Evolutionary conservation across 352 stramenopile genomes (phyloP).

Genomic region (Phytophthora melonis): DNA sequence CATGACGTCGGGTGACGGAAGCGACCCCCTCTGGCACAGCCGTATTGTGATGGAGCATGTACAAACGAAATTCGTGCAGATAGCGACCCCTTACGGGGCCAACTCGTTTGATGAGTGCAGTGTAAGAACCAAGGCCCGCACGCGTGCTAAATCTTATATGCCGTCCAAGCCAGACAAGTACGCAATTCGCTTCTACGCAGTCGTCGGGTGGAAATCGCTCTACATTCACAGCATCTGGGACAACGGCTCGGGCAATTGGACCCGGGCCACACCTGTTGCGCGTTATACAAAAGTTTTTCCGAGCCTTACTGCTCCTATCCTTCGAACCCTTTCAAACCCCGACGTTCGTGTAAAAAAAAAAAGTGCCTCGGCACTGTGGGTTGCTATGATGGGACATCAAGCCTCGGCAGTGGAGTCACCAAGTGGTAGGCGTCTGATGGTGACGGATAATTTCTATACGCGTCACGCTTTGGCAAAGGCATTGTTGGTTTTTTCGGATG

Average conservation of each 20-base stretch:
- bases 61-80: background rate
- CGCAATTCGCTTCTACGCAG: background rate
- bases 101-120: background rate
- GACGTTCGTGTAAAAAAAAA: background rate
- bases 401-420: background rate
- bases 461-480: background rate
- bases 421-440: background rate
- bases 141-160: background rate
- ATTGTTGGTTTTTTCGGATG: background rate
- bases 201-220: background rate
- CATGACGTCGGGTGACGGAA: background rate
- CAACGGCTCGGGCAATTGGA: background rate
- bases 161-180: conserved; percentile 5
- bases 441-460: background rate
- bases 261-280: background rate
- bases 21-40: too few species aligned
- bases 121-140: background rate
- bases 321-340: background rate
- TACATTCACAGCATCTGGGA: background rate
- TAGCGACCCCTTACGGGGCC: conserved; percentile 2
- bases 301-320: background rate
- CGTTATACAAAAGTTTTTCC: background rate
- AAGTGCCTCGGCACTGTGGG: background rate
- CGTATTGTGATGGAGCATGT: background rate
- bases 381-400: background rate